Percentiles rank a stretch among this genome's conserved stretches.
Evolutionary conservation across 1,284 basidiomycete genomes (phyloP).

Genomic region (Tausonia pullulans): DNA sequence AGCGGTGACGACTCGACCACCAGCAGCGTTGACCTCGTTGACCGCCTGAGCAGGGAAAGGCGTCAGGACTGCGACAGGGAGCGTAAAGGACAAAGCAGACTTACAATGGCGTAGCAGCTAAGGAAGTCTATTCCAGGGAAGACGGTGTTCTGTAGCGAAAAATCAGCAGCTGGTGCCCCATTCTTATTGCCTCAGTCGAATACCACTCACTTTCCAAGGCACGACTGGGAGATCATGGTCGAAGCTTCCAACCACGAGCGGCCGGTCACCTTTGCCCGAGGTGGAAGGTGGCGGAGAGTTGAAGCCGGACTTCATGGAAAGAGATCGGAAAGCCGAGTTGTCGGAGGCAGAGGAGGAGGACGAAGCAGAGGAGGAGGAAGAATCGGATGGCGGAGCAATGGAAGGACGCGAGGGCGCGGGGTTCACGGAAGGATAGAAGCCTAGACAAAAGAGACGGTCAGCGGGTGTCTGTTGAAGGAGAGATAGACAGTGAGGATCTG

Average conservation of each 20-base stretch:
- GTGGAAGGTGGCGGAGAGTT: not conserved
- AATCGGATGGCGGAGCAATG: slow-evolving; percentile 29
- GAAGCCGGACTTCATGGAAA: slow-evolving; percentile 42
- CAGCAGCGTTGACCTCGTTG: slow-evolving; percentile 70
- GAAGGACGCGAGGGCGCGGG: not conserved
- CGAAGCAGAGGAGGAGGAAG: slow-evolving; percentile 34
- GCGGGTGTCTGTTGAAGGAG: not conserved
- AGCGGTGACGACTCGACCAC: slow-evolving; percentile 73
- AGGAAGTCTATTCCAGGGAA: slow-evolving; percentile 92
- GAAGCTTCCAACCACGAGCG: slow-evolving; percentile 1
- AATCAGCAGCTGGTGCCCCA: no score
- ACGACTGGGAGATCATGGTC: slow-evolving; percentile 73
- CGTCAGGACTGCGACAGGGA: no score
- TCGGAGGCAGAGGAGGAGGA: slow-evolving; percentile 49
- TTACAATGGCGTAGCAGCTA: slow-evolving; percentile 78
- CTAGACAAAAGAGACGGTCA: slow-evolving; percentile 15
- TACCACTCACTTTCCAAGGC: slow-evolving; percentile 46
- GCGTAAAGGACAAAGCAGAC: not conserved
- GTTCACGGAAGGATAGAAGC: slow-evolving; percentile 33
- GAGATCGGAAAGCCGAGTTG: slow-evolving; percentile 13
- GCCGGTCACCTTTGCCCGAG: not conserved
- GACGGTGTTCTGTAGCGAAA: slow-evolving; percentile 19
- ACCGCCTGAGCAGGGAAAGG: slow-evolving; percentile 18
- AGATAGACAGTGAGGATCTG: slow-evolving; percentile 19
- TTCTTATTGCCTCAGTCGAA: slow-evolving; percentile 5